Evolutionary conservation across 2,329 filamentous ascomycete genomes (phyloP), one percentile per base, ranked within the genome.

Genomic region (Coleophoma eucalyptorum): DNA sequence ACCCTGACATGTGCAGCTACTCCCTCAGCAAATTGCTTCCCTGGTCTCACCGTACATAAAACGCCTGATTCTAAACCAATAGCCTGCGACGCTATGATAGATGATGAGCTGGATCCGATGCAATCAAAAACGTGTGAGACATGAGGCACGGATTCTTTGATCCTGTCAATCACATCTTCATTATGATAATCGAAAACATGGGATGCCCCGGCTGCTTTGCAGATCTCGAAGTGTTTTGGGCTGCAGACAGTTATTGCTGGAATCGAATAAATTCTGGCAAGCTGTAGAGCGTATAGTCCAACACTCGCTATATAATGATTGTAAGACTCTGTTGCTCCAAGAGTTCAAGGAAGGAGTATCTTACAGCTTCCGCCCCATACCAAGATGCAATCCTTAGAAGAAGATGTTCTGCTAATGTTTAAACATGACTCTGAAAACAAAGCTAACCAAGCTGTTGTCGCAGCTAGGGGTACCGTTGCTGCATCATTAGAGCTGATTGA

Each of bases 321-420:
- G n/a, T n/a, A n/a, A n/a, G n/a, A n/a, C n/a, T n/a, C n/a, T n/a
- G n/a, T n/a, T n/a, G n/a, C n/a, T n/a, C 8, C 8, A 41, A 12
- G 11, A 41, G 11, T 19, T 41, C 38, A 18, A 16, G 8, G 8
- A 19, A 41, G 11, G 11, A 18, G 18, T 11, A 10, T 47, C 62
- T 59, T 63, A 67, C 72, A 73, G 35, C 71, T 73, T 33, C 71
- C 72, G 19, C 70, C 72, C 69, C 70, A 76, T 13, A 76, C 62
- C 5, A 77, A 60, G 4, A 77, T 57, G 26, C 55, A 61, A 11
- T 43, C 52, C 0, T 15, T 1, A 42, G 48, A 3, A 11, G 38
- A 11, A 11, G 51, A 43, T 3, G 52, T 46, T 32, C 55, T 50
- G 50, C 66, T 46, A 50, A 74, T 67, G n/a, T 53, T 53, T 8